Evolutionary conservation across 305 asterid species (phyloP).

Genomic region (Solanum aculeatissimum): DNA sequence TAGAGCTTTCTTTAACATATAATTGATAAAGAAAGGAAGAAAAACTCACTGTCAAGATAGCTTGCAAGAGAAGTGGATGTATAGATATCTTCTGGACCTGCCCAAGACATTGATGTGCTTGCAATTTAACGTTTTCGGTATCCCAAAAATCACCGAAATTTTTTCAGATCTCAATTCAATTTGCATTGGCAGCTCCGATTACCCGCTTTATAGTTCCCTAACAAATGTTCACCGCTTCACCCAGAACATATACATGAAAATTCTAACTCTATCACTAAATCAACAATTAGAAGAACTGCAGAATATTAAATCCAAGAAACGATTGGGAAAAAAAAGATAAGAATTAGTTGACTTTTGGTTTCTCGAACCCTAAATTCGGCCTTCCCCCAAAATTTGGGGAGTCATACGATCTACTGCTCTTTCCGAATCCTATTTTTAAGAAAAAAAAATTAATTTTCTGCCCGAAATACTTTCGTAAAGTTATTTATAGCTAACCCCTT

Average conservation of each 20-base stretch:
- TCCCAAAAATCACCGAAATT: slow-evolving; percentile 32
- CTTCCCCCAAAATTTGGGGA: slow-evolving; percentile 16
- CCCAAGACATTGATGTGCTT: slow-evolving; percentile 67
- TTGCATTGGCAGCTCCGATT: slow-evolving; percentile 33
- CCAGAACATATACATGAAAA: background rate
- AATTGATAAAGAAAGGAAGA: background rate
- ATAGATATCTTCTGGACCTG: slow-evolving; percentile 76
- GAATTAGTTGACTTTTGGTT: background rate
- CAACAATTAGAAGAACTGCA: background rate
- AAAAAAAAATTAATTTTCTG: background rate
- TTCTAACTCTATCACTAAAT: background rate
- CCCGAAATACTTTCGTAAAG: background rate
- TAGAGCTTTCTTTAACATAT: background rate
- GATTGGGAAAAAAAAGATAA: background rate
- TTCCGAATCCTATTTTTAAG: background rate
- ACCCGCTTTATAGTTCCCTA: background rate
- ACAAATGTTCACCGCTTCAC: background rate
- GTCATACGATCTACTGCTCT: background rate
- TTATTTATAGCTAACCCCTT: background rate
- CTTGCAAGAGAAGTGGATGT: slow-evolving; percentile 91
- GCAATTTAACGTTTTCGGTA: slow-evolving; percentile 36
- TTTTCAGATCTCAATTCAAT: slow-evolving; percentile 7
- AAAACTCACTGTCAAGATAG: slow-evolving; percentile 80
- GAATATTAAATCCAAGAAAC: background rate
- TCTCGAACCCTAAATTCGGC: slow-evolving; percentile 10